A percentile compares a stretch with the other conserved stretches of the same genome.
These are phyloP conservation scores for Gastrolobium villosum DNA, from an alignment of 306 rosid species.

Conservation along the genomic window DNA sequence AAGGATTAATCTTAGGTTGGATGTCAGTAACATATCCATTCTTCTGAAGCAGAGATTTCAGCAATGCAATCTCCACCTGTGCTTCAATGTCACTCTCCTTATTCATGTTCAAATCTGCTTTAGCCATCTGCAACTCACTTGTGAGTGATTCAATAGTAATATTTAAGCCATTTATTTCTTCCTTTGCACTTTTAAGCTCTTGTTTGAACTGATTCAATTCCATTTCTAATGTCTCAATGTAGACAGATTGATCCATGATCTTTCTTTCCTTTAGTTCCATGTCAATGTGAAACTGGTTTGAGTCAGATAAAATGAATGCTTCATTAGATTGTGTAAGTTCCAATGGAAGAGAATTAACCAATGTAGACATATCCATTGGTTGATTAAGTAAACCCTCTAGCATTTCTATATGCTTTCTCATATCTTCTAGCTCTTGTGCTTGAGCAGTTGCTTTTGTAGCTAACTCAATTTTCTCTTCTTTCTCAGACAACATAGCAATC, in stretches of 20 bases:
- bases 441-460: conserved; percentile 50
- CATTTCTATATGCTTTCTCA: conserved; percentile 49
- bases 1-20: neutral
- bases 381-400: conserved; percentile 50
- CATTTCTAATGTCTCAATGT: conserved; percentile 56
- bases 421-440: conserved; percentile 53
- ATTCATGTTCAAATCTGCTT: conserved; percentile 54
- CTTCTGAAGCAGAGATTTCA: conserved; percentile 67
- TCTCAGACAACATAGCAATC: conserved; percentile 51
- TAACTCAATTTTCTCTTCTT: conserved; percentile 60
- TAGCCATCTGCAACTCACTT: conserved; percentile 52
- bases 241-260: conserved; percentile 48
- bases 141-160: conserved; percentile 52
- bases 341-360: conserved; percentile 44
- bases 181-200: conserved; percentile 54
- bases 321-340: conserved; percentile 48
- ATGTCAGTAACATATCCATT: conserved; percentile 32
- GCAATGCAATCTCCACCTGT: conserved; percentile 64
- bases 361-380: conserved; percentile 36
- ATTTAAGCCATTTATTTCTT: conserved; percentile 54
- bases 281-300: conserved; percentile 51
- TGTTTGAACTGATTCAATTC: conserved; percentile 54
- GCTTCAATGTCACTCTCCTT: conserved; percentile 54
- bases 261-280: conserved; percentile 54
- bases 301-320: conserved; percentile 24